Percentiles rank a stretch among this genome's conserved stretches.
Conservation (phyloP, 495 filamentous ascomycete genomes). For the Hypoxylon lenormandii region DNA sequence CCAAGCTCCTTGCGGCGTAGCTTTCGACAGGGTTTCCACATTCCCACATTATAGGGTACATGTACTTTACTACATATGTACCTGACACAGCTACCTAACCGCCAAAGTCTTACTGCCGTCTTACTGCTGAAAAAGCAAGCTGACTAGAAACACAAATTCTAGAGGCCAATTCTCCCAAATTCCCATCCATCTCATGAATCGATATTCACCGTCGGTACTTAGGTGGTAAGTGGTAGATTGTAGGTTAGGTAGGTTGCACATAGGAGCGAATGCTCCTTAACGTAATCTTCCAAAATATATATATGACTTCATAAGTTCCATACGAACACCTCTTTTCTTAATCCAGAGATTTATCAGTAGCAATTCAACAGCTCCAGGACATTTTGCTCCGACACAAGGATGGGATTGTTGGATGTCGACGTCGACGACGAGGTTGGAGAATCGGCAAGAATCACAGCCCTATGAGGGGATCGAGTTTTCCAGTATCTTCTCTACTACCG, state of each 20-base stretch:
- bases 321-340: constrained; percentile 5
- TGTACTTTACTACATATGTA: too few relatives aligned
- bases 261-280: constrained; percentile 23
- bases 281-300: not conserved
- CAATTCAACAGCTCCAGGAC: constrained; percentile 8
- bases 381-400: constrained; percentile 29
- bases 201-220: constrained; percentile 19
- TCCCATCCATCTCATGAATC: constrained; percentile 20
- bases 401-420: constrained; percentile 11
- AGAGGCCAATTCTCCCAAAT: not conserved
- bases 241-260: too few relatives aligned
- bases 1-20: constrained; percentile 6
- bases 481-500: constrained; percentile 32
- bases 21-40: constrained; percentile 19
- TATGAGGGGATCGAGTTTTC: constrained; percentile 42
- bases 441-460: constrained; percentile 34
- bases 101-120: constrained; percentile 11
- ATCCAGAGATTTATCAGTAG: not conserved
- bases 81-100: too few relatives aligned
- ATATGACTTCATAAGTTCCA: constrained; percentile 30
- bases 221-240: not conserved
- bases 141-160: constrained; percentile 1
- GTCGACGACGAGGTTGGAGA: not conserved
- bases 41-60: constrained; percentile 8
- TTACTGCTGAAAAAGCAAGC: constrained; percentile 12